Evolutionary conservation across 2,329 filamentous ascomycete species (phyloP).

Genomic region (Karstenula rhodostoma): DNA sequence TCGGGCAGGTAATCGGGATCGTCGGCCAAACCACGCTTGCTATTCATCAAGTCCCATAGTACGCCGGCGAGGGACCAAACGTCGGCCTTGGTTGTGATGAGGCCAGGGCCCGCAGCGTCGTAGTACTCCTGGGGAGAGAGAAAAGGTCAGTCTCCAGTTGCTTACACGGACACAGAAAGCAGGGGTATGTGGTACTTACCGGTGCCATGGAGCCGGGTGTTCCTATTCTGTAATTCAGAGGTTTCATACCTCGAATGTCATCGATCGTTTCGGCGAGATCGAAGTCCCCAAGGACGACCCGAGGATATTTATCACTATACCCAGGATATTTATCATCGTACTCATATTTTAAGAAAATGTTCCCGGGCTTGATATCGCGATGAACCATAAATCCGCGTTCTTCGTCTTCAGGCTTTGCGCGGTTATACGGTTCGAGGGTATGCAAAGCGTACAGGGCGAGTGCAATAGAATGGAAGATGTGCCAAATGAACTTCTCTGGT

Average conservation of each 20-base stretch:
- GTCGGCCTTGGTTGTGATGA: neutral
- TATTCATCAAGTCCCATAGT: constrained; percentile 3
- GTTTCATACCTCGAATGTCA: too few species aligned
- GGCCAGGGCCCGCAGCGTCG: neutral
- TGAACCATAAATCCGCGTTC: neutral
- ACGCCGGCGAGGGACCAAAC: neutral
- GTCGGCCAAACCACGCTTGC: neutral
- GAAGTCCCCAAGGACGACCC: neutral
- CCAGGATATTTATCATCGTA: too few species aligned
- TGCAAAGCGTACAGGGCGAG: neutral
- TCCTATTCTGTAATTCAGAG: neutral
- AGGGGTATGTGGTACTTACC: neutral
- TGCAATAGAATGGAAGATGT: neutral
- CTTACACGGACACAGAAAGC: neutral
- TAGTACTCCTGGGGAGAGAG: neutral
- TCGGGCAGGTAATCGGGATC: too few species aligned
- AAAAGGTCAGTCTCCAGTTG: neutral
- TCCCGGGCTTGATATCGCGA: neutral
- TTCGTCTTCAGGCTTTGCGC: too few species aligned
- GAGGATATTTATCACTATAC: neutral
- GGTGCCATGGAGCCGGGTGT: neutral
- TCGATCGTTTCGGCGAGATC: neutral
- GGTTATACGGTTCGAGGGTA: neutral
- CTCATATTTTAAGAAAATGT: neutral
- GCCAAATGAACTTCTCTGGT: neutral